These are phyloP conservation scores for Gonapodya prolifera DNA, from an alignment of 192 early-diverging fungal species.

Conservation along the genomic window DNA sequence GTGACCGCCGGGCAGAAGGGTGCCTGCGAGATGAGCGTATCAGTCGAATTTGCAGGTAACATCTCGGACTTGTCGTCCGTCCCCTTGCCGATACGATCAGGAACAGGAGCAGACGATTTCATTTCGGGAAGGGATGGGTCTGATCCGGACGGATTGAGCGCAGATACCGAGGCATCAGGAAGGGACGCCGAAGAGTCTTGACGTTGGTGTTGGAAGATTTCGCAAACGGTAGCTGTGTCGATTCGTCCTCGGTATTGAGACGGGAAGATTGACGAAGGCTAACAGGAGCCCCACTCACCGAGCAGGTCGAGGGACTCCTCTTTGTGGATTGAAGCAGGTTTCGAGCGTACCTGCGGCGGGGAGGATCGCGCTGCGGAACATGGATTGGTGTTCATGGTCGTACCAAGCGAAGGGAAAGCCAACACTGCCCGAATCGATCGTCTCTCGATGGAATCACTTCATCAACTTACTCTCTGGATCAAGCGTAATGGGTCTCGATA, in stretches of 20 bases:
- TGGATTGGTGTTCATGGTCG: neutral
- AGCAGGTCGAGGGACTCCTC: neutral
- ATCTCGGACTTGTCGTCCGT: too few relatives aligned
- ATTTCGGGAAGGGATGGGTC: too few relatives aligned
- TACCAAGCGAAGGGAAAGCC: neutral
- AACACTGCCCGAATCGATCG: neutral
- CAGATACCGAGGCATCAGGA: too few relatives aligned
- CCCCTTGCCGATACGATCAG: too few relatives aligned
- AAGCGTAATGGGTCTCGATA: neutral
- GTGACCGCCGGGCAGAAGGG: too few relatives aligned
- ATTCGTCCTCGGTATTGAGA: neutral
- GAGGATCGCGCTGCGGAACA: neutral
- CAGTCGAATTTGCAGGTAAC: too few relatives aligned
- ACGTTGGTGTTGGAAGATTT: neutral
- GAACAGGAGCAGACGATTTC: too few relatives aligned
- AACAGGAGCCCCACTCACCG: neutral
- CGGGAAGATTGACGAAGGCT: neutral
- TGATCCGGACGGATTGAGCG: too few relatives aligned
- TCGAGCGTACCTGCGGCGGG: neutral
- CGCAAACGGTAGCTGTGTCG: neutral
- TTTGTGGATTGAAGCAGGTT: neutral
- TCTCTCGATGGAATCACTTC: too few relatives aligned
- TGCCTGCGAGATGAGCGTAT: too few relatives aligned
- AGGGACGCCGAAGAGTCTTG: neutral
- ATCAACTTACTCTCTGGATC: neutral